A percentile compares a stretch with the other conserved stretches of the same genome.
Evolutionary conservation across 441 rosid genomes (phyloP).

Genomic region (Brassica balearica): DNA sequence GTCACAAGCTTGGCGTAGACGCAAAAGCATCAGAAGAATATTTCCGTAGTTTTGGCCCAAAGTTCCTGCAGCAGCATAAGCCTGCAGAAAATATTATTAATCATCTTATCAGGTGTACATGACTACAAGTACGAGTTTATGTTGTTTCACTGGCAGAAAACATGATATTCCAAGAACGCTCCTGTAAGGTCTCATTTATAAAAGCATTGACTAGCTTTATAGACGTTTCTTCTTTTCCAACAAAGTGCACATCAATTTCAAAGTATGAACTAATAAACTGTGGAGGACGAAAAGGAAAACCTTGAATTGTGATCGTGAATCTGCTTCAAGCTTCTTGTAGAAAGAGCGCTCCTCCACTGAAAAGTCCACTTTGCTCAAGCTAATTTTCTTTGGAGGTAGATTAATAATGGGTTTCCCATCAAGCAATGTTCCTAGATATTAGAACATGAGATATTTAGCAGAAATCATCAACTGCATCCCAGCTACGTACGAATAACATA

Average conservation of each 20-base stretch:
- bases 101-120: conserved; percentile 28
- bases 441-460: conserved; percentile 33
- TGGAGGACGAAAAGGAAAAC: conserved; percentile 46
- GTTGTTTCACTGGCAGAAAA: conserved; percentile 45
- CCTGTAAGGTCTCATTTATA: conserved; percentile 9
- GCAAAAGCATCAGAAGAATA: conserved; percentile 96
- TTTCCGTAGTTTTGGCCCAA: conserved; percentile 92
- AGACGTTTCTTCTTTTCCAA: conserved; percentile 16
- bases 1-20: conserved; percentile 98
- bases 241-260: background rate
- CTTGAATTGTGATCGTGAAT: conserved; percentile 86
- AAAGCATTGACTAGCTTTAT: conserved; percentile 9
- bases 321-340: conserved; percentile 82
- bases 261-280: conserved; percentile 7
- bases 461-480: conserved; percentile 39
- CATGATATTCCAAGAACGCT: conserved; percentile 28
- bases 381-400: conserved; percentile 77
- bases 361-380: conserved; percentile 77
- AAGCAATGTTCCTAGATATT: conserved; percentile 73
- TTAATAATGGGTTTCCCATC: conserved; percentile 86
- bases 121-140: no score
- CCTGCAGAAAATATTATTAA: conserved; percentile 52
- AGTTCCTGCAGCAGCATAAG: conserved; percentile 93
- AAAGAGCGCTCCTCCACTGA: conserved; percentile 85
- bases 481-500: background rate